A percentile compares a stretch with the other conserved stretches of the same genome.
Conservation (phyloP, 768 basidiomycete genomes). For the Boletellus sp. region DNA sequence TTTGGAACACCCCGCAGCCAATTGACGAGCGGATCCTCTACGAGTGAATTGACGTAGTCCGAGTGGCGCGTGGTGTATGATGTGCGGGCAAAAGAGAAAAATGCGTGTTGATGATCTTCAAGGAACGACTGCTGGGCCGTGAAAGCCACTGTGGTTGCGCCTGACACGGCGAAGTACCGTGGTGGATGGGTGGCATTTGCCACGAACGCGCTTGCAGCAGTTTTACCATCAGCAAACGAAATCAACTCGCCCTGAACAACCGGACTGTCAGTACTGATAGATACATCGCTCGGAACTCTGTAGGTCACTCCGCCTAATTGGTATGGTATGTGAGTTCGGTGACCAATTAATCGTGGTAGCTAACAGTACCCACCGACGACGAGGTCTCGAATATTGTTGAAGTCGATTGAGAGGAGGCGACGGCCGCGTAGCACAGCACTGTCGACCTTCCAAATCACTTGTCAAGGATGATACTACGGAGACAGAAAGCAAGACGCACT, state of each 20-base stretch:
- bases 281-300: conserved; percentile 2
- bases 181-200: not conserved
- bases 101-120: conserved; percentile 1
- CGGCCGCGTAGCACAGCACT: not conserved
- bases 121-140: conserved; percentile 5
- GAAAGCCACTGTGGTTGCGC: not conserved
- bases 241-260: conserved; percentile 1
- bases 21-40: not conserved
- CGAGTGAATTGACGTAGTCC: not conserved
- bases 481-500: not conserved
- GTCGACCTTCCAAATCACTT: not conserved
- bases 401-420: not conserved
- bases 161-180: conserved; percentile 7
- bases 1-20: not conserved
- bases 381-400: not conserved
- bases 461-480: not conserved
- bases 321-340: not conserved
- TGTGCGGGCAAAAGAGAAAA: conserved; percentile 2
- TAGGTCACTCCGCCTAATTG: not conserved
- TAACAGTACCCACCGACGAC: not conserved
- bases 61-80: not conserved
- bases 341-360: not conserved
- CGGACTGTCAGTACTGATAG: conserved; percentile 1
- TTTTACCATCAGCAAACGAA: not conserved
- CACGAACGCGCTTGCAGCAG: not conserved